phyloP scores from a whole-genome alignment of 495 filamentous ascomycete genomes.

The Staphylotrichum tortipilum region DNA sequence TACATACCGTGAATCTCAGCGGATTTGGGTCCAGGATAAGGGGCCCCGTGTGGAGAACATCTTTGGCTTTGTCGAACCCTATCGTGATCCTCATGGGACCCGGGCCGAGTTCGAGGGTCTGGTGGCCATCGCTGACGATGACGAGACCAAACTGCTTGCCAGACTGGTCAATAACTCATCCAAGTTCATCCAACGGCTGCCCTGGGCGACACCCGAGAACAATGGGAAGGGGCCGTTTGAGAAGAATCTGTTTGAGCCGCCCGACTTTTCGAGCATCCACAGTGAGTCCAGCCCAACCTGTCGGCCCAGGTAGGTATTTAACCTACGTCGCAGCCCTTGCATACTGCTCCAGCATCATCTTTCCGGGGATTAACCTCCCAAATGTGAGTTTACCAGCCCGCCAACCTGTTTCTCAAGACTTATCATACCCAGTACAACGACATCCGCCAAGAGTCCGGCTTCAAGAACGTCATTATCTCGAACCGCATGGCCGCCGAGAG shows the following conservation, averaged over 20 bases:
- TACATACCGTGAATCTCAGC: conserved; percentile 29
- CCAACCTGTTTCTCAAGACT: too few species aligned
- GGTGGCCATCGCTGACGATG: conserved; percentile 34
- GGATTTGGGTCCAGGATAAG: conserved; percentile 35
- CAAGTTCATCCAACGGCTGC: conserved; percentile 29
- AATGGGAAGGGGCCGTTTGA: conserved; percentile 39
- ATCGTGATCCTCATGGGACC: conserved; percentile 39
- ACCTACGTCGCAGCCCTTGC: conserved; percentile 25
- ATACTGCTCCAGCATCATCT: conserved; percentile 39
- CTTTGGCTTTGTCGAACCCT: conserved; percentile 43
- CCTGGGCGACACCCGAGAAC: conserved; percentile 29
- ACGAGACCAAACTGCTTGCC: conserved; percentile 28
- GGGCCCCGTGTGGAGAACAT: conserved; percentile 35
- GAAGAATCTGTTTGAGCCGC: conserved; percentile 31
- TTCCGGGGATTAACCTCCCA: conserved; percentile 34
- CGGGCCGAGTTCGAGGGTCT: conserved; percentile 41
- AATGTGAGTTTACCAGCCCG: conserved; percentile 19
- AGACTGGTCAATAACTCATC: conserved; percentile 27
- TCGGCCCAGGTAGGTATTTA: too few species aligned
- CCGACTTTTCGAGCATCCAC: conserved; percentile 37
- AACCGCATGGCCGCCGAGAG: conserved; percentile 36
- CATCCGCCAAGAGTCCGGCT: conserved; percentile 37
- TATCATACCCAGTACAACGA: conserved; percentile 43
- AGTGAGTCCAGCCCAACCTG: conserved; percentile 19
- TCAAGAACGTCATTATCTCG: conserved; percentile 42